Percentiles rank a stretch among this genome's conserved stretches.
phyloP scores from a whole-genome alignment of 345 rosid genomes.

The Bruguiera gymnorhiza region DNA sequence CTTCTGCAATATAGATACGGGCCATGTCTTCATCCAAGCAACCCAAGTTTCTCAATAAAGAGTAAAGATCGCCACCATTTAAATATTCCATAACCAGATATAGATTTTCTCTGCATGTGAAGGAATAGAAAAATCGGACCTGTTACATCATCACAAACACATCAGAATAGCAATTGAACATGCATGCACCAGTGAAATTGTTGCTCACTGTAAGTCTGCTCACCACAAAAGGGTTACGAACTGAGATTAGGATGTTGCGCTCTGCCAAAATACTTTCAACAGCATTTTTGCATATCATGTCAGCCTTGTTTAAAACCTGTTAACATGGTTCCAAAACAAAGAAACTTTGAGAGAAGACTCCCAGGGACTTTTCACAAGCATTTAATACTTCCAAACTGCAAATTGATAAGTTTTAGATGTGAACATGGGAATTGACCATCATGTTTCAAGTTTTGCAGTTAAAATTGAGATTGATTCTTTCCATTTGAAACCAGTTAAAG shows the following conservation, averaged over 20 bases:
- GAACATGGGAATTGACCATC: neutral
- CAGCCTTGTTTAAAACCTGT: constrained; percentile 91
- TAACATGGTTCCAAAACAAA: constrained; percentile 5
- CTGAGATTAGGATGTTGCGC: constrained; percentile 88
- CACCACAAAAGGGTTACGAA: constrained; percentile 98
- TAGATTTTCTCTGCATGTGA: constrained; percentile 96
- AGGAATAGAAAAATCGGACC: constrained; percentile 98
- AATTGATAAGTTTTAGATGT: neutral
- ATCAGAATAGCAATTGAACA: constrained; percentile 21
- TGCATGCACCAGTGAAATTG: constrained; percentile 16
- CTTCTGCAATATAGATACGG: constrained; percentile 85
- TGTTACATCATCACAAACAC: constrained; percentile 39
- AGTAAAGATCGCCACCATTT: constrained; percentile 96
- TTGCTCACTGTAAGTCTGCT: constrained; percentile 24
- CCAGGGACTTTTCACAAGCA: neutral
- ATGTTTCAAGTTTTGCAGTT: no score
- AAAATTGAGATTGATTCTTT: no score
- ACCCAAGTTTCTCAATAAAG: constrained; percentile 80
- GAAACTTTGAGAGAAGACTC: neutral
- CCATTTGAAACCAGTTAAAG: no score
- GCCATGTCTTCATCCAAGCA: constrained; percentile 97
- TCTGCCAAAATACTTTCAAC: constrained; percentile 96
- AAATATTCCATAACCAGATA: constrained; percentile 97
- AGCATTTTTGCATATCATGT: constrained; percentile 95
- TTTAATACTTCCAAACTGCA: neutral